phyloP scores from a whole-genome alignment of 2,329 filamentous ascomycete species.

The Plectosphaerella sp. region DNA sequence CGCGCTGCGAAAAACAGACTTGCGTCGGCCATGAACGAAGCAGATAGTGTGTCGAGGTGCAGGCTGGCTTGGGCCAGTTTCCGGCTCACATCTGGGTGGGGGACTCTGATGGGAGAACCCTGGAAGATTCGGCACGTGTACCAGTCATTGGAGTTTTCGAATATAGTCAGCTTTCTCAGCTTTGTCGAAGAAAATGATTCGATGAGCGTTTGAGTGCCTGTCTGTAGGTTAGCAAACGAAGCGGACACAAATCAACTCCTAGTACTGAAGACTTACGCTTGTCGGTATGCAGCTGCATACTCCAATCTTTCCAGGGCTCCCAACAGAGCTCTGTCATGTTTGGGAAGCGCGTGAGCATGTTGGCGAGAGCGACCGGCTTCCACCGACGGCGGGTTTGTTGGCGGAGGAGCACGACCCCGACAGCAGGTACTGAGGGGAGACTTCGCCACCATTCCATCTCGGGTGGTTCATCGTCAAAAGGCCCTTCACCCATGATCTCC shows the following conservation, averaged over 20 bases:
- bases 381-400: constrained; percentile 31
- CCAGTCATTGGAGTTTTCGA: not conserved
- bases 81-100: not conserved
- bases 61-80: not conserved
- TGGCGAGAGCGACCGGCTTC: constrained; percentile 21
- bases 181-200: constrained; percentile 14
- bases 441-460: constrained; percentile 26
- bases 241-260: constrained; percentile 7
- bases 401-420: constrained; percentile 27
- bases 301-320: constrained; percentile 31
- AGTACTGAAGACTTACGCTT: constrained; percentile 19
- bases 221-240: constrained; percentile 13
- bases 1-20: constrained; percentile 21
- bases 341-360: constrained; percentile 28
- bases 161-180: not conserved
- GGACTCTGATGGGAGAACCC: not conserved
- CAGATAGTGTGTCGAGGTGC: not conserved
- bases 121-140: not conserved
- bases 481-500: constrained; percentile 22
- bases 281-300: constrained; percentile 17
- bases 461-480: constrained; percentile 18
- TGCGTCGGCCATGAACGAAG: constrained; percentile 19
- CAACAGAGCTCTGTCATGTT: constrained; percentile 30
- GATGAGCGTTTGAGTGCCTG: constrained; percentile 20
- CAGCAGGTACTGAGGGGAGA: constrained; percentile 26